These are phyloP conservation scores for Nitzschia palea DNA, from an alignment of 108 stramenopile species.

Conservation along the genomic window DNA sequence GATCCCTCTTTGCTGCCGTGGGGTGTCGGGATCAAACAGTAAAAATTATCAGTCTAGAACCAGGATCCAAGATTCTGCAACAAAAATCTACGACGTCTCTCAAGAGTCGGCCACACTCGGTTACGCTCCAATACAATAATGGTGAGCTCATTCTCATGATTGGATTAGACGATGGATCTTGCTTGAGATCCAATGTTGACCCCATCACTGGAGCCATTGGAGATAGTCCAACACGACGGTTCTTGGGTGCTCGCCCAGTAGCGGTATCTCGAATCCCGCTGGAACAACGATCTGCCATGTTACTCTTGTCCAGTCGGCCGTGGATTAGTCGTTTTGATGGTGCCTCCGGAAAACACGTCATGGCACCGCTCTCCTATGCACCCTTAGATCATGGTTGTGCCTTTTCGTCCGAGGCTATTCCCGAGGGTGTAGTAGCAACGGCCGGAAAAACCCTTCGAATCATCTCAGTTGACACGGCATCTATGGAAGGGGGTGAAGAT, in stretches of 20 bases:
- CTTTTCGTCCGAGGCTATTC: constrained; percentile 88
- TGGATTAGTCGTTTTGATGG: constrained; percentile 84
- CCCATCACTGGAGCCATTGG: constrained; percentile 85
- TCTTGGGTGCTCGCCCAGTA: constrained; percentile 92
- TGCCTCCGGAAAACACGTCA: constrained; percentile 64
- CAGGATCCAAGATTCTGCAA: constrained; percentile 53
- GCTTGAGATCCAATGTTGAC: constrained; percentile 86
- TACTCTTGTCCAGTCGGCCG: constrained; percentile 92
- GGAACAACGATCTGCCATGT: constrained; percentile 62
- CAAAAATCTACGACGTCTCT: constrained; percentile 64
- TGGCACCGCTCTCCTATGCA: constrained; percentile 93
- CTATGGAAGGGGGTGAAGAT: constrained; percentile 67
- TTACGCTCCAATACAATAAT: constrained; percentile 42
- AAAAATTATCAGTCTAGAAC: constrained; percentile 86
- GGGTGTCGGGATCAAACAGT: constrained; percentile 92
- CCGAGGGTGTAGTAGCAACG: constrained; percentile 96
- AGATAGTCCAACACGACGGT: constrained; percentile 86
- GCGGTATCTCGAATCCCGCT: constrained; percentile 82
- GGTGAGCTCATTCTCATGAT: constrained; percentile 75
- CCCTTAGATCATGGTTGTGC: constrained; percentile 90
- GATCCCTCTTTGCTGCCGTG: constrained; percentile 86
- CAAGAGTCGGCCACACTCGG: constrained; percentile 69
- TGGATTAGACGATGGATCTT: constrained; percentile 90
- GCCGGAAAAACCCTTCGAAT: constrained; percentile 90
- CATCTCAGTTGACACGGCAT: constrained; percentile 80